These are phyloP conservation scores for Paramecium primaurelia DNA, from an alignment of 73 alveolate species.

Conservation along the genomic window DNA sequence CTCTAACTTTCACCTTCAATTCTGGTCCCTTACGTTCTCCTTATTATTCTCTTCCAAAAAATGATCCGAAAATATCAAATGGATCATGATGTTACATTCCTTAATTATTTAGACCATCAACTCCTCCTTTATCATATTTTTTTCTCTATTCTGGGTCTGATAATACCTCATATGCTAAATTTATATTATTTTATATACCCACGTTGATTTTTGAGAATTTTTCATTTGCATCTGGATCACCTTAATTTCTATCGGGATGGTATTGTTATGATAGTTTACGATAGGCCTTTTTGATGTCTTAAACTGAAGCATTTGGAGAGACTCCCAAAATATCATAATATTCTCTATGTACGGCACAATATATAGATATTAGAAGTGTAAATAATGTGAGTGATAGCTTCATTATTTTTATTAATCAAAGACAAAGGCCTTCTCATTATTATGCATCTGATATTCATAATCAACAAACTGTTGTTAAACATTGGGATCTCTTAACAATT, in stretches of 20 bases:
- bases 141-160: slow-evolving; percentile 81
- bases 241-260: slow-evolving; percentile 87
- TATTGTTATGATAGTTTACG: slow-evolving; percentile 75
- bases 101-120: slow-evolving; percentile 81
- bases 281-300: slow-evolving; percentile 81
- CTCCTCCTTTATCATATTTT: slow-evolving; percentile 82
- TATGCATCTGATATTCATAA: background rate
- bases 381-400: background rate
- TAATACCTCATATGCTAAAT: slow-evolving; percentile 80
- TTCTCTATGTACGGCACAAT: slow-evolving; percentile 63
- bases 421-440: background rate
- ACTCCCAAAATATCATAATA: slow-evolving; percentile 75
- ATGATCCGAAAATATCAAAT: slow-evolving; percentile 82
- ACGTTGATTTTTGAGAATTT: slow-evolving; percentile 64
- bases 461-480: background rate
- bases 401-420: slow-evolving; percentile 12
- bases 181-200: background rate
- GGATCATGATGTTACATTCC: slow-evolving; percentile 73
- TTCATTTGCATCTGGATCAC: slow-evolving; percentile 64
- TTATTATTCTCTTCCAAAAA: slow-evolving; percentile 72
- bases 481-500: slow-evolving; percentile 13
- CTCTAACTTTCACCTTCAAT: slow-evolving; percentile 70
- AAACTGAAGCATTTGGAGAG: slow-evolving; percentile 73
- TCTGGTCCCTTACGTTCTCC: slow-evolving; percentile 77
- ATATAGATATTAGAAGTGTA: background rate